Evolutionary conservation across 108 stramenopile genomes (phyloP), one percentile per base, ranked within the genome.

Genomic region (Craspedostauros australis): DNA sequence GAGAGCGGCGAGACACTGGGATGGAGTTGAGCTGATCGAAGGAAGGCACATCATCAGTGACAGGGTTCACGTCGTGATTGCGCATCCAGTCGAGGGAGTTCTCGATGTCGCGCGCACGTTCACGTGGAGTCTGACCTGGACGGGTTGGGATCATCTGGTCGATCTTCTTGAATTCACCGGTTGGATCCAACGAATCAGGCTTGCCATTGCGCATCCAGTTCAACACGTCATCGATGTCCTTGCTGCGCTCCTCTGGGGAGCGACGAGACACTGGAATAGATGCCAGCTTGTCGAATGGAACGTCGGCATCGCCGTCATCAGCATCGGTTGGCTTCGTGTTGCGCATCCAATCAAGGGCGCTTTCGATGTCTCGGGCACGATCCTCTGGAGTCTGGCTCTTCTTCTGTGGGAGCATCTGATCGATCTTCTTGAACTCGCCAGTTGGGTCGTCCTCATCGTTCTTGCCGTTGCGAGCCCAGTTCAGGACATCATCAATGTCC

Each of bases 191-290:
- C 2, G 33, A 8, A 19, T 52, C 27, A 40, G 21, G 32, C 25
- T 60, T 50, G 40, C 39, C 46, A 14, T 57, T 20, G 5, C 57
- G 9, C 20, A 5, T 19, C 37, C 55, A 72, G 16, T 40, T 44
- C 57, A 72, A 50, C 7, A 44, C 49, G 46, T 63, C 66, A 15
- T 46, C 67, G 33, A 59, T 50, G 40, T 63, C 62, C 36, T 42
- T 45, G 14, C 53, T 57, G 16, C 71, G 60, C 5, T 55, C 39
- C 25, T 59, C 66, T 2, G 62, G 70, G 28, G 48, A 38, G 25
- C 37, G 29, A 29, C 34, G 54, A 27, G 52, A 50, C 14, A 62
- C 28, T 8, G 59, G 68, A 36, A 61, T 45, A 33, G 41, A 37
- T 8, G 50, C 62, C 24, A 53, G 2, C 24, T 46, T 60, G 7